phyloP scores from a whole-genome alignment of 2,329 filamentous ascomycete genomes.

The Fusarium brevicatenulatum region DNA sequence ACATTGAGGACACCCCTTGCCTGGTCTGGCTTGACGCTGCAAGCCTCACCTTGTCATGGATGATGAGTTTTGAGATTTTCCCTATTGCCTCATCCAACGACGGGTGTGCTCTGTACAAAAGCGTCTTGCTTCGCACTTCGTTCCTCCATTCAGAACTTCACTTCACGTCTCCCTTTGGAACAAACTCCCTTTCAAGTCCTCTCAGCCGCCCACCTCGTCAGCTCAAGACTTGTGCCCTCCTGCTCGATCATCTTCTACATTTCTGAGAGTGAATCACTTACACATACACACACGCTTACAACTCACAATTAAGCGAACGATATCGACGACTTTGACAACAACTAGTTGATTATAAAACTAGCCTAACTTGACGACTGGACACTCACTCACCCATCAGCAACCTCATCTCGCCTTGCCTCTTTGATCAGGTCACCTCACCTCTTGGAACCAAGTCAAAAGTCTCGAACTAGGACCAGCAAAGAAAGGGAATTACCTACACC shows the following conservation, averaged over 20 bases:
- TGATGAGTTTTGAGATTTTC: constrained; percentile 23
- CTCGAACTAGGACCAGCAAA: constrained; percentile 12
- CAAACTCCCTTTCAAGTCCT: constrained; percentile 27
- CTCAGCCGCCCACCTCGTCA: neutral
- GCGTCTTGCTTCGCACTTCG: constrained; percentile 36
- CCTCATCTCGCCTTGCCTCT: constrained; percentile 19
- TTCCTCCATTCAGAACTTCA: constrained; percentile 34
- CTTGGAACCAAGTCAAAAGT: constrained; percentile 8
- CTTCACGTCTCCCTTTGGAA: constrained; percentile 34
- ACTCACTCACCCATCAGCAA: neutral
- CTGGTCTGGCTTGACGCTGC: constrained; percentile 17
- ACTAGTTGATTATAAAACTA: constrained; percentile 13
- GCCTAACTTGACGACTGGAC: neutral
- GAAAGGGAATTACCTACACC: constrained; percentile 16
- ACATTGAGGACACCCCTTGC: constrained; percentile 24
- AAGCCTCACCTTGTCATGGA: constrained; percentile 19
- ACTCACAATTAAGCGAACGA: constrained; percentile 26
- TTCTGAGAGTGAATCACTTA: constrained; percentile 34
- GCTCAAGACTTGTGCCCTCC: neutral
- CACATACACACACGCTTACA: constrained; percentile 22
- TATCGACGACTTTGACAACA: constrained; percentile 22
- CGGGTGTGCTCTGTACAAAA: constrained; percentile 37
- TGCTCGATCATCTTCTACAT: constrained; percentile 1
- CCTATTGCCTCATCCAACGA: constrained; percentile 23
- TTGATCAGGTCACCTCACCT: constrained; percentile 34